Evolutionary conservation across 2,329 filamentous ascomycete species (phyloP), one percentile per base, ranked within the genome.

Genomic region (Zopfia rhizophila): DNA sequence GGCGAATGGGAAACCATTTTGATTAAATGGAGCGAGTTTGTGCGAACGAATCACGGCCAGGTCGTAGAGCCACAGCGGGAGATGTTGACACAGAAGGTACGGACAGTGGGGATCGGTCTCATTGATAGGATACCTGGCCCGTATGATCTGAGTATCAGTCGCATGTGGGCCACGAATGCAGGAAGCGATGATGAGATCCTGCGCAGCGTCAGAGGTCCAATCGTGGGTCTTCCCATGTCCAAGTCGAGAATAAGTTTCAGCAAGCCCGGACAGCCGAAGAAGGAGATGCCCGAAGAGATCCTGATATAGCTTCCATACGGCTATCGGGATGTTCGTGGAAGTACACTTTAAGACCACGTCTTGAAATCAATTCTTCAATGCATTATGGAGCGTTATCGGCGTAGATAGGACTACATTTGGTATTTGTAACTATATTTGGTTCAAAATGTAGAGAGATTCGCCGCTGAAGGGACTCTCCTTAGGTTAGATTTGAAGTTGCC

Each of bases 1-100:
- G 91, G 91, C 1, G 82, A 92, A 62, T 99, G 94, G 94, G 93
- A 99, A 79, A 97, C 94, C 2, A 83, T 97, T n/a, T 73, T 95
- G 33, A 88, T 99, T 54, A 89, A 88, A 52, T 94, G 92, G 82
- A 88, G 87, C 60, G 91, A 96, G 56, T 97, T 99, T 73, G 93
- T 99, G 48, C 82, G 94, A 53, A 99, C 94, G 11, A 97, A 97
- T 67, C 85, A 95, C 65, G 94, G 94, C 5, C 85, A 90, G 61
- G 90, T 96, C 1, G 87, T 97, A 4, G 92, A 97, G 75, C 94
- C 94, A 22, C 93, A 97, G 78, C 87, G 87, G 10, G 91, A 95
- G 70, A 87, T 99, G 73, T 75, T 97, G 68, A 84, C 88, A 52
- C 89, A 95, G 63, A 92, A 91, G 71, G 86, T 99, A 21, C 83